These are phyloP conservation scores for Amanita rubescens DNA, from an alignment of 768 basidiomycete species.

Conservation along the genomic window DNA sequence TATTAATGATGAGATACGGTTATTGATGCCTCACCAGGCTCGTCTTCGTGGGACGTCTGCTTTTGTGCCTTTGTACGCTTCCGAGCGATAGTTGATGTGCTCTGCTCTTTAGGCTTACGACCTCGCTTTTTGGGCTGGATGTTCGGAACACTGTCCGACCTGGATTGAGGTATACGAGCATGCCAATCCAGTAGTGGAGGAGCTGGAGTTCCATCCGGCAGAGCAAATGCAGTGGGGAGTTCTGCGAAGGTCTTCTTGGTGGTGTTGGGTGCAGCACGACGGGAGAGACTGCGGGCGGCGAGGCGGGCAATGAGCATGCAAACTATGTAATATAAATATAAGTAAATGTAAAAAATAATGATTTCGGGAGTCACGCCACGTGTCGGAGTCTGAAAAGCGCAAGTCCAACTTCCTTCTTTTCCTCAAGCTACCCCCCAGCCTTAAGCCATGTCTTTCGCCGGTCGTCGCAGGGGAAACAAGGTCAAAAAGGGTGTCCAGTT, in stretches of 20 bases:
- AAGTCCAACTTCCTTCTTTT: slow-evolving; percentile 19
- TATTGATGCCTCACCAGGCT: neutral
- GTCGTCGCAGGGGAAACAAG: slow-evolving; percentile 85
- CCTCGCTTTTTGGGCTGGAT: slow-evolving; percentile 7
- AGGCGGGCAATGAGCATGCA: slow-evolving; percentile 3
- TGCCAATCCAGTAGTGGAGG: slow-evolving; percentile 36
- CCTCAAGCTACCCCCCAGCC: slow-evolving; percentile 14
- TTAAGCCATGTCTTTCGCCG: slow-evolving; percentile 70
- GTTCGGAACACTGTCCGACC: too few species aligned
- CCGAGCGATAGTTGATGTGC: neutral
- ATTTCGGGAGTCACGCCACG: slow-evolving; percentile 21
- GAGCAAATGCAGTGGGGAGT: slow-evolving; percentile 42
- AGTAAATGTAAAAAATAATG: slow-evolving; percentile 2
- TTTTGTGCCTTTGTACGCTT: neutral
- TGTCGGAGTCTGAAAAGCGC: slow-evolving; percentile 15
- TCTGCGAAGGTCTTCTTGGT: slow-evolving; percentile 39
- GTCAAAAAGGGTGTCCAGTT: slow-evolving; percentile 99
- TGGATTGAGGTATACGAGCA: slow-evolving; percentile 8
- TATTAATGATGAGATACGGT: neutral
- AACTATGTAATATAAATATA: neutral
- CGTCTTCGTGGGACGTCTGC: neutral
- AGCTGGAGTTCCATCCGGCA: slow-evolving; percentile 36
- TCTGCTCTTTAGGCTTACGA: neutral
- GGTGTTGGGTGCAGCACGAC: neutral
- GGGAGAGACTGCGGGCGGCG: neutral